Evolutionary conservation across 139 green algal species (phyloP).

Genomic region (Closterium sp.): DNA sequence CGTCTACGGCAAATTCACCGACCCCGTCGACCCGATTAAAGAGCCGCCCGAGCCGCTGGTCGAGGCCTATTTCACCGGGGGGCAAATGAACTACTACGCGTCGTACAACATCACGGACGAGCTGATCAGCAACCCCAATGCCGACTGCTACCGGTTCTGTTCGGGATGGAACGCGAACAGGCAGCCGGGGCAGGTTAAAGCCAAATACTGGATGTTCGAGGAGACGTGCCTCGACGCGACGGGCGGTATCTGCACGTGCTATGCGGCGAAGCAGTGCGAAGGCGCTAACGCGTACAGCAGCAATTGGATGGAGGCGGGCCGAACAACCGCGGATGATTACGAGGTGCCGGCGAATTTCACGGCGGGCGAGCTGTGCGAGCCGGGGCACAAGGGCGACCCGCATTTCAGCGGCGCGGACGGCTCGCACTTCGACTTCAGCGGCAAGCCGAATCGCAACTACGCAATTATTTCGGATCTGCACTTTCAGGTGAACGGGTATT

Average conservation of each 20-base stretch:
- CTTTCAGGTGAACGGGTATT: conserved; percentile 5
- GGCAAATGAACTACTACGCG: not conserved
- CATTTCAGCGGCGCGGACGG: conserved; percentile 3
- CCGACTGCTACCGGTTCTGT: not conserved
- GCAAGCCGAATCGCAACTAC: not conserved
- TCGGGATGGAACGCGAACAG: not conserved
- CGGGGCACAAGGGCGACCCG: not conserved
- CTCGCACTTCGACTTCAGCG: conserved; percentile 15
- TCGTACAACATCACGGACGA: not conserved
- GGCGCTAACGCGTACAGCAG: not conserved
- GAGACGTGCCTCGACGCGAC: not conserved
- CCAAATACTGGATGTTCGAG: conserved; percentile 4
- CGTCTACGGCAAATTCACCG: not conserved
- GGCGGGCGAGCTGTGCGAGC: not conserved
- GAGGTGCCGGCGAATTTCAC: not conserved
- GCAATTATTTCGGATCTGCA: not conserved
- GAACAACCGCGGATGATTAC: not conserved
- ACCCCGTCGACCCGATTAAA: not conserved
- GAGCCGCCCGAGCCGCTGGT: not conserved
- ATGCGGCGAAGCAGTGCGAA: not conserved
- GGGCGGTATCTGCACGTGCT: not conserved
- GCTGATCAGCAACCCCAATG: not conserved
- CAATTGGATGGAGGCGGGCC: not conserved
- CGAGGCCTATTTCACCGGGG: not conserved
- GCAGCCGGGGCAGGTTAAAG: not conserved